Percentiles rank a stretch among this genome's conserved stretches.
phyloP scores from a whole-genome alignment of 176 grass and related monocot genomes.

The Rhipidocladum racemiflorum region DNA sequence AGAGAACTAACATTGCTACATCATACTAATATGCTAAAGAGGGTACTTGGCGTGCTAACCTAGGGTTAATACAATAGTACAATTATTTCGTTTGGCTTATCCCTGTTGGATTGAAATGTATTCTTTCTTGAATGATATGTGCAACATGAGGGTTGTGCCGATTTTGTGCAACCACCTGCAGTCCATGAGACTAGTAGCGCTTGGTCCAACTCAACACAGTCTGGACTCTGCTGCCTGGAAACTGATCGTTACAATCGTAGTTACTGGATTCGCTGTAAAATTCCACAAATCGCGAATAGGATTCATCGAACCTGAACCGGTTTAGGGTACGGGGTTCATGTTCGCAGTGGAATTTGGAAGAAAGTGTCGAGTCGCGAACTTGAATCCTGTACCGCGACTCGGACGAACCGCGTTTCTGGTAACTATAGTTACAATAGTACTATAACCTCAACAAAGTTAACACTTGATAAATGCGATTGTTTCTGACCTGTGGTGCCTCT shows the following conservation, averaged over 20 bases:
- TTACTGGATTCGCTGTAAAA: too few species aligned
- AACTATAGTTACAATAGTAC: too few species aligned
- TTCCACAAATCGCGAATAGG: too few species aligned
- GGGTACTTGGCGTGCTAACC: neutral
- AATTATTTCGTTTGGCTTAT: neutral
- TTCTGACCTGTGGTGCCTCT: neutral
- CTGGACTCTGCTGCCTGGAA: neutral
- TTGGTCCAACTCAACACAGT: neutral
- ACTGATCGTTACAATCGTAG: too few species aligned
- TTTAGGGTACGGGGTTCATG: too few species aligned
- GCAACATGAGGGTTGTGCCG: neutral
- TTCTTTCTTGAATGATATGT: neutral
- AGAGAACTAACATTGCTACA: slow-evolving; percentile 13
- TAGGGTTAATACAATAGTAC: neutral
- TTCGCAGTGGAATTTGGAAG: too few species aligned
- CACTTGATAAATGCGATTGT: neutral
- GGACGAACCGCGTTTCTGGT: too few species aligned
- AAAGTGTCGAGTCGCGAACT: too few species aligned
- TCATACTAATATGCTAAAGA: neutral
- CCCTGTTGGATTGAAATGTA: neutral
- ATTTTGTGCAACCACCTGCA: neutral
- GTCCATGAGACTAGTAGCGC: neutral
- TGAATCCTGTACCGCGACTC: too few species aligned
- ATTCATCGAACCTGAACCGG: too few species aligned
- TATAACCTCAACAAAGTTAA: neutral